Evolutionary conservation across 2,329 filamentous ascomycete species (phyloP), one percentile per base, ranked within the genome.

Genomic region (Aspergillus neotritici): DNA sequence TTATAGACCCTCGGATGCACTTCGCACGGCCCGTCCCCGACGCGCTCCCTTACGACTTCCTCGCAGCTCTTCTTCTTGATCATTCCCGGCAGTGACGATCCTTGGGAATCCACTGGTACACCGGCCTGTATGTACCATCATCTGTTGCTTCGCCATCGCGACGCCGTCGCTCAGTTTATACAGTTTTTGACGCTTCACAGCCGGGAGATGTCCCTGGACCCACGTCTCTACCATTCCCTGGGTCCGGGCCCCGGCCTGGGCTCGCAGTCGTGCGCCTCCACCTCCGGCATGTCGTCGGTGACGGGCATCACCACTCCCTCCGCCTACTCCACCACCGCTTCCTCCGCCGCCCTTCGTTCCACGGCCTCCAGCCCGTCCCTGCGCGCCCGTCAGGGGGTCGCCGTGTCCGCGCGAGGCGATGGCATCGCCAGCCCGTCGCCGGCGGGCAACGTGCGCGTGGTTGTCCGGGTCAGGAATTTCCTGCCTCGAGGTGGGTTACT

Each of bases 391-490:
- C 84, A 87, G 70, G 79, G 79, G 39, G 78, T 77, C n/a, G 66
- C 82, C 31, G 76, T 80, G 17, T 66, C 77, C 13, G 41, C 58
- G 47, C 72, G 35, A 74, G 56, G 71, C 72, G 62, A 63, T 57
- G 60, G 58, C 38, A 51, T 60, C 31, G 45, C 58, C 6, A 76
- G 61, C 41, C 77, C 72, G 74, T 82, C 59, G 63, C 76, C 50
- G 4, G 84, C 82, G 49, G 86, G 85, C 44, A 93, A 93, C 66
- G 87, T 93, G 47, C 78, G 82, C 56, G 87, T 93, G 21, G 87
- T 91, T 25, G 87, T 93, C 47, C 77, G 87, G 62, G 86, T 91
- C 43, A 75, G 87, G 59, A 86, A 80, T 1, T 91, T 91, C 70
- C 71, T 93, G 47, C 84, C 81, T 37, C 72, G 87, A 80, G 87